Percentiles rank a stretch among this genome's conserved stretches.
Conservation (phyloP, 2,329 filamentous ascomycete species). For the Exophiala xenobiotica region DNA sequence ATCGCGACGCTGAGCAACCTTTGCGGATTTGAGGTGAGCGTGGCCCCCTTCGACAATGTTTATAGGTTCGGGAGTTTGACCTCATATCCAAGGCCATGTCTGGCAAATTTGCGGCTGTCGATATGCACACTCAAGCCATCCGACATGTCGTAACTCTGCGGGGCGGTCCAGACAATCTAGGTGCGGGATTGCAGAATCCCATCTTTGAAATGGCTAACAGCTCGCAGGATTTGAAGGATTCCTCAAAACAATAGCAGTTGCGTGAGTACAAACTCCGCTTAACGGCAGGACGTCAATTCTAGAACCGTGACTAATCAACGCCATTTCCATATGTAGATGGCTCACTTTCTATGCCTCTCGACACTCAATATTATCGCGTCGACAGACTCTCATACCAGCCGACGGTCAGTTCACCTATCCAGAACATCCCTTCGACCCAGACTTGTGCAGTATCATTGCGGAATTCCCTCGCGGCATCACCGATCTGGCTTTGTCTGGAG, state of each 20-base stretch:
- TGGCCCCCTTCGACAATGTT: neutral
- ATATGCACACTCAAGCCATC: slow-evolving; percentile 20
- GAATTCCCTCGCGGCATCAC: slow-evolving; percentile 10
- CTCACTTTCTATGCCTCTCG: slow-evolving; percentile 17
- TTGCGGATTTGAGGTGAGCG: slow-evolving; percentile 15
- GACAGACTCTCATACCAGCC: slow-evolving; percentile 9
- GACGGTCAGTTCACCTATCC: slow-evolving; percentile 16
- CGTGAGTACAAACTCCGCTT: slow-evolving; percentile 11
- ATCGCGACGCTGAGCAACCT: slow-evolving; percentile 15
- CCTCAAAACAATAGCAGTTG: slow-evolving; percentile 12
- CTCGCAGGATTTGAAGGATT: slow-evolving; percentile 18
- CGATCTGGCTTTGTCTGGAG: slow-evolving; percentile 15
- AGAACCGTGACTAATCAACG: slow-evolving; percentile 15
- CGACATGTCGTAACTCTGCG: slow-evolving; percentile 14
- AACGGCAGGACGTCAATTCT: slow-evolving; percentile 2
- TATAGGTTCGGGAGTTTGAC: neutral
- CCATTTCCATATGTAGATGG: slow-evolving; percentile 10
- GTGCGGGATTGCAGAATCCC: neutral
- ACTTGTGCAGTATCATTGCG: slow-evolving; percentile 13
- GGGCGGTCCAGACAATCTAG: slow-evolving; percentile 11
- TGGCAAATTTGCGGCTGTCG: slow-evolving; percentile 17
- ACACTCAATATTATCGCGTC: slow-evolving; percentile 4
- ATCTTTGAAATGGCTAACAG: neutral
- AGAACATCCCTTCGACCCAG: slow-evolving; percentile 18
- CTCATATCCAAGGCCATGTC: slow-evolving; percentile 12